These are phyloP conservation scores for Butyriboletus loyo DNA, from an alignment of 768 basidiomycete species.

Conservation along the genomic window DNA sequence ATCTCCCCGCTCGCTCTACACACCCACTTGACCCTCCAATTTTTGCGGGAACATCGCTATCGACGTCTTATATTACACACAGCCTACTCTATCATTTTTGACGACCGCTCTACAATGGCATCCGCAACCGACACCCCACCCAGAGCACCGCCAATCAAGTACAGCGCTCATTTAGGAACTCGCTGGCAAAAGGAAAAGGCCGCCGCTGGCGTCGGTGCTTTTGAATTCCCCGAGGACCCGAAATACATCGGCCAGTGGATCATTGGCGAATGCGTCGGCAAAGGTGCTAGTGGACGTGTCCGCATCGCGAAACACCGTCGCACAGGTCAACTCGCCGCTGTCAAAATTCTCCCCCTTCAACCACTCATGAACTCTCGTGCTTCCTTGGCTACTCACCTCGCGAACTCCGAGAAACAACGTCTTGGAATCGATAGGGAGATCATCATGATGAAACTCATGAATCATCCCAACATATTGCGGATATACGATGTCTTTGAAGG, in stretches of 20 bases:
- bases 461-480: constrained; percentile 94
- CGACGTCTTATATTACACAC: background rate
- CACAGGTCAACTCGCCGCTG: constrained; percentile 89
- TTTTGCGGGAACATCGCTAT: constrained; percentile 15
- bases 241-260: constrained; percentile 89
- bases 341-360: constrained; percentile 90
- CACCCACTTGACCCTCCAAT: background rate
- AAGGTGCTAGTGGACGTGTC: constrained; percentile 91
- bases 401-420: constrained; percentile 75
- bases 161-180: constrained; percentile 67
- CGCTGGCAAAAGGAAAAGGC: constrained; percentile 89
- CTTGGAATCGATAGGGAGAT: constrained; percentile 93
- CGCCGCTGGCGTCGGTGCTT: constrained; percentile 69
- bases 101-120: constrained; percentile 17
- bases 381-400: constrained; percentile 61
- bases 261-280: constrained; percentile 90
- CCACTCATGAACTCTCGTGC: constrained; percentile 71
- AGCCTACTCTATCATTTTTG: constrained; percentile 7
- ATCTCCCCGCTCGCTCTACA: constrained; percentile 7
- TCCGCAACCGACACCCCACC: constrained; percentile 54
- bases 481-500: constrained; percentile 97
- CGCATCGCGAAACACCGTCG: constrained; percentile 85
- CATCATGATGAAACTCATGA: constrained; percentile 99
- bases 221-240: constrained; percentile 83
- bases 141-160: constrained; percentile 68